Base-by-base conservation (phyloP, 176 grass and related monocot genomes). In the Typha latifolia region DNA sequence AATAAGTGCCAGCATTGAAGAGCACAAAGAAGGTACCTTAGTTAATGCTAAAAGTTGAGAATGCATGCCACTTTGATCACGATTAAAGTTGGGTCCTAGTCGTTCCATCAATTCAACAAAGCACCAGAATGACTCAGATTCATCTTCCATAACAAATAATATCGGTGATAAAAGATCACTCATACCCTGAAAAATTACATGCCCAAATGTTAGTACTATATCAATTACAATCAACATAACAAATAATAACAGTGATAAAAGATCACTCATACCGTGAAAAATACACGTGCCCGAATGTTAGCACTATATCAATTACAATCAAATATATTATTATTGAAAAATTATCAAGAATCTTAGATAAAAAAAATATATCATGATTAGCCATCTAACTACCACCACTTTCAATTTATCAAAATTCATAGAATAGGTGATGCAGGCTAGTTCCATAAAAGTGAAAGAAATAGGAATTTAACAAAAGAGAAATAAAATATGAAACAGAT, bases 11-110 rank as follows among this genome's bases (percentile, higher is more conserved):
- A 43, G 37, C 37, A 43, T 10, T 43, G 37, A 29, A 29, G 37
- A 43, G 37, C 37, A n/a, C n/a, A 37, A 55, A 65, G 37, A 47
- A 74, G 51, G 69, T 87, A 99, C 94, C 94, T 99, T 99, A 32
- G 82, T 84, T 68, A 99, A 70, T 64, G 89, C 94, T 67, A 99
- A 73, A 49, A 99, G 84, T 72, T 99, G 94, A 74, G 94, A 90
- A 80, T 99, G 94, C 94, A 99, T 99, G 64, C 94, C 94, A 74
- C 85, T 99, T 63, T 99, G 94, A 72, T 99, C 94, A 16, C 94
- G 89, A 67, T 99, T 99, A 84, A 99, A 97, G 80, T 99, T 99
- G 66, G 86, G 83, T 24, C 89, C 94, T 66, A 99, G 61, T 20
- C 89, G 82, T 78, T 99, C 94, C 94, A 99, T 99, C 75, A 99